A percentile compares a stretch with the other conserved stretches of the same genome.
These are phyloP conservation scores for Colletotrichum sp. DNA, from an alignment of 2,329 filamentous ascomycete species.

Conservation along the genomic window DNA sequence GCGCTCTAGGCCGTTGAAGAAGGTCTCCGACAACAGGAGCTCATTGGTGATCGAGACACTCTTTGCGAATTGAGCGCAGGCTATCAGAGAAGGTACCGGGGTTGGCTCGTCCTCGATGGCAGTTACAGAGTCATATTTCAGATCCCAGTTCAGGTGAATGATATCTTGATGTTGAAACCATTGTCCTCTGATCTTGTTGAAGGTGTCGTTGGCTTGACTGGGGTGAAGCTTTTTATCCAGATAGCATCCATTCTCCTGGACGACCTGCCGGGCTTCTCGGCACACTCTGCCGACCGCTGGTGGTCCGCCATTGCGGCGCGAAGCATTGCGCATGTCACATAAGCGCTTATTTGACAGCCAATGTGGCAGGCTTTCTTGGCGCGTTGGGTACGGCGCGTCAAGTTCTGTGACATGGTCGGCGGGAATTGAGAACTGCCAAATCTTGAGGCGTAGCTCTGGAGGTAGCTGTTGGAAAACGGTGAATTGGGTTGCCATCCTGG, in stretches of 20 bases:
- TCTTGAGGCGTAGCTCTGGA: not conserved
- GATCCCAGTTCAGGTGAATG: not conserved
- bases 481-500: not conserved
- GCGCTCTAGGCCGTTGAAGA: not conserved
- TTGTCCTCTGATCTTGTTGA: not conserved
- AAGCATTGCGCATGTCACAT: not conserved
- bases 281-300: not conserved
- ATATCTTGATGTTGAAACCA: not conserved
- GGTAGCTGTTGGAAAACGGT: not conserved
- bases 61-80: not conserved
- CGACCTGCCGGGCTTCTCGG: not conserved
- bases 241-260: not conserved
- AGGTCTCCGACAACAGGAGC: not conserved
- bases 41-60: not conserved
- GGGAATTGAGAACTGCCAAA: not conserved
- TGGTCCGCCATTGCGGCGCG: not conserved
- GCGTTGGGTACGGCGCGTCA: not conserved
- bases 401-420: not conserved
- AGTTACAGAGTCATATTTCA: not conserved
- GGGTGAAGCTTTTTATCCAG: not conserved
- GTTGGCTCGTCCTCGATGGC: not conserved
- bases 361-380: not conserved
- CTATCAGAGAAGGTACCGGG: not conserved
- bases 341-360: not conserved
- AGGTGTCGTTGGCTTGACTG: not conserved